Evolutionary conservation across 495 filamentous ascomycete genomes (phyloP).

Genomic region (Aspergillus saccharolyticus): DNA sequence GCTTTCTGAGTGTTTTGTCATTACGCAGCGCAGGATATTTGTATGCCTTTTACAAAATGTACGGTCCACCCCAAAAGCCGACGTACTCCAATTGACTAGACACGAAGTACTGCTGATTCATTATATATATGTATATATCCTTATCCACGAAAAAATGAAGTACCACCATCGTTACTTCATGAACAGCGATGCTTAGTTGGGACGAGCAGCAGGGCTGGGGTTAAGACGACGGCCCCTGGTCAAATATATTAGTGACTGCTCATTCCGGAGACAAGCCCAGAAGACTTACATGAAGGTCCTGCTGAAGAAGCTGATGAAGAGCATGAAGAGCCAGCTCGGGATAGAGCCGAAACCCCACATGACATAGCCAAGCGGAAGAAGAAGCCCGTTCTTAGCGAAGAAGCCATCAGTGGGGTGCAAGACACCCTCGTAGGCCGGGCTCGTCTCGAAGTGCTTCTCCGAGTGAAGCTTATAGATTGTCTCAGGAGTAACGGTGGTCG

Average conservation of each 20-base stretch:
- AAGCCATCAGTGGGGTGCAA: slow-evolving; percentile 78
- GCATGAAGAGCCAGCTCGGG: slow-evolving; percentile 73
- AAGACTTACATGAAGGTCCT: slow-evolving; percentile 77
- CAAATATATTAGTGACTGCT: slow-evolving; percentile 15
- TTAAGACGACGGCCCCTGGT: slow-evolving; percentile 38
- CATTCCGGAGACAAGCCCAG: neutral
- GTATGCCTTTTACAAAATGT: neutral
- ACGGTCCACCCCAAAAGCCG: slow-evolving; percentile 11
- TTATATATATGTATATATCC: slow-evolving; percentile 34
- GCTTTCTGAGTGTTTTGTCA: too few species aligned
- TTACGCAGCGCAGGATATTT: too few species aligned
- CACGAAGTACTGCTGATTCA: slow-evolving; percentile 17
- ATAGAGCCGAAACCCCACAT: slow-evolving; percentile 54
- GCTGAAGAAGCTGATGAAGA: slow-evolving; percentile 74
- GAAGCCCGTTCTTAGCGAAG: slow-evolving; percentile 59
- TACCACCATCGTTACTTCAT: slow-evolving; percentile 11
- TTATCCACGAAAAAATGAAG: slow-evolving; percentile 17
- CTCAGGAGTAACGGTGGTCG: slow-evolving; percentile 58
- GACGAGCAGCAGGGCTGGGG: slow-evolving; percentile 19
- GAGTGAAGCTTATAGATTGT: slow-evolving; percentile 59
- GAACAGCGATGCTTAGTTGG: slow-evolving; percentile 20
- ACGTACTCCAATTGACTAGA: slow-evolving; percentile 16
- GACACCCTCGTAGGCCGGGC: slow-evolving; percentile 58
- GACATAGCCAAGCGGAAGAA: slow-evolving; percentile 63
- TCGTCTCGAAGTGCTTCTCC: slow-evolving; percentile 53